Percentiles rank a stretch among this genome's conserved stretches.
phyloP scores from a whole-genome alignment of 306 rosid genomes.

The Ormosia emarginata region DNA sequence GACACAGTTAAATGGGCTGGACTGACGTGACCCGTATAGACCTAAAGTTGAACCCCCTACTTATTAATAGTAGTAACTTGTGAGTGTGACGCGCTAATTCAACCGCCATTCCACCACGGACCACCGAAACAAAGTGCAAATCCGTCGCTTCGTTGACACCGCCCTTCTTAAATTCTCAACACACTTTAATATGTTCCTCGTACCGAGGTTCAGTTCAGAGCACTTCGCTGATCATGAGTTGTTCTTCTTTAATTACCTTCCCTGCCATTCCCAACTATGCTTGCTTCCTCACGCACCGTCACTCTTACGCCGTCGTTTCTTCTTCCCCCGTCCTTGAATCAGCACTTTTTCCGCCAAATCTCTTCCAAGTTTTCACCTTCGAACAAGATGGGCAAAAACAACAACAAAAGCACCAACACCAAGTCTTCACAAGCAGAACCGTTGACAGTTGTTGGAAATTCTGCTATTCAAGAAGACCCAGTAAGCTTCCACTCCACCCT shows the following conservation, averaged over 20 bases:
- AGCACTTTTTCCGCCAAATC: background rate
- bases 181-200: too few relatives aligned
- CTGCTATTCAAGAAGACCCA: background rate
- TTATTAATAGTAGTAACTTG: too few relatives aligned
- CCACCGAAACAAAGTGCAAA: too few relatives aligned
- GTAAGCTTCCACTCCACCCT: background rate
- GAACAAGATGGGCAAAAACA: background rate
- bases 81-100: too few relatives aligned
- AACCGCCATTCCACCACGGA: too few relatives aligned
- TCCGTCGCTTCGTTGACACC: too few relatives aligned
- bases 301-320: background rate
- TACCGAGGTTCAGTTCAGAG: background rate
- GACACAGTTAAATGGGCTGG: too few relatives aligned
- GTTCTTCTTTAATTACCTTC: background rate
- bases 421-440: background rate
- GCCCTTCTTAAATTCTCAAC: too few relatives aligned
- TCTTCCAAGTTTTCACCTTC: background rate
- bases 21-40: too few relatives aligned
- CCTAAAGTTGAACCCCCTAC: too few relatives aligned
- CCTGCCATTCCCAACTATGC: background rate
- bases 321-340: background rate
- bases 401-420: background rate
- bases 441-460: background rate
- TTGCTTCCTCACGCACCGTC: background rate
- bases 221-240: background rate